A percentile compares a stretch with the other conserved stretches of the same genome.
Evolutionary conservation across 768 basidiomycete species (phyloP).

Genomic region (Rhodosporidiobolus sp.): DNA sequence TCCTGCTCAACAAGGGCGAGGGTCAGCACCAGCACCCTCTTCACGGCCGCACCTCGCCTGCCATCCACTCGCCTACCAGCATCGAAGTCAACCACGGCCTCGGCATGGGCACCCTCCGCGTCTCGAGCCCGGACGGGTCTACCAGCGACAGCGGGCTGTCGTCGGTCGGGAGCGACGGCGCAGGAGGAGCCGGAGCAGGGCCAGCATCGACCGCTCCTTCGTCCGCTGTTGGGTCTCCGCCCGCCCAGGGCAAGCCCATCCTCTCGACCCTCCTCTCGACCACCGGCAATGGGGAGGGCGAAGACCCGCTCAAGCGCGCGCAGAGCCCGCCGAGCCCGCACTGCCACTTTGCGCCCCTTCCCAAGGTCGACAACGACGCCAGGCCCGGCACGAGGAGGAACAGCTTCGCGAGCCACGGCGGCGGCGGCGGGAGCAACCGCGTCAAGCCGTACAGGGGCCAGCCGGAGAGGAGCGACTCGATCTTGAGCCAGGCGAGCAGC

Average conservation of each 20-base stretch:
- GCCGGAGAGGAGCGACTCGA: constrained; percentile 18
- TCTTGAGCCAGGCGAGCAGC: not conserved
- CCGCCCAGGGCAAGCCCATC: not conserved
- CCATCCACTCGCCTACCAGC: no score
- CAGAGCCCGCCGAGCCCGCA: constrained; percentile 30
- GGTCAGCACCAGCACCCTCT: not conserved
- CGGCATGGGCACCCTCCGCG: not conserved
- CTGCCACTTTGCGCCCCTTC: constrained; percentile 40
- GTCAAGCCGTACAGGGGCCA: constrained; percentile 27
- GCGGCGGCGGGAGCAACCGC: not conserved
- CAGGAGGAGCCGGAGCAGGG: not conserved
- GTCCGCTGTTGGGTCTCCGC: not conserved
- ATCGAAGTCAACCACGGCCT: not conserved
- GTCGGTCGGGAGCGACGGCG: not conserved
- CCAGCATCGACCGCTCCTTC: not conserved
- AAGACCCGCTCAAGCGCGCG: not conserved
- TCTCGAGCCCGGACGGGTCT: constrained; percentile 5
- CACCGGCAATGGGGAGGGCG: not conserved
- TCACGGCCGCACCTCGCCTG: not conserved
- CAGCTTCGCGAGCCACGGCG: constrained; percentile 13
- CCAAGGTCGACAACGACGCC: constrained; percentile 24
- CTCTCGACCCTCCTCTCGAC: constrained; percentile 15
- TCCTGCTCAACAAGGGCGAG: constrained; percentile 31
- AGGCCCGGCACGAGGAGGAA: constrained; percentile 31
- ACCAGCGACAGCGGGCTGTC: constrained; percentile 20